Evolutionary conservation across 257 asterid species (phyloP).

Genomic region (Cordia subcordata): DNA sequence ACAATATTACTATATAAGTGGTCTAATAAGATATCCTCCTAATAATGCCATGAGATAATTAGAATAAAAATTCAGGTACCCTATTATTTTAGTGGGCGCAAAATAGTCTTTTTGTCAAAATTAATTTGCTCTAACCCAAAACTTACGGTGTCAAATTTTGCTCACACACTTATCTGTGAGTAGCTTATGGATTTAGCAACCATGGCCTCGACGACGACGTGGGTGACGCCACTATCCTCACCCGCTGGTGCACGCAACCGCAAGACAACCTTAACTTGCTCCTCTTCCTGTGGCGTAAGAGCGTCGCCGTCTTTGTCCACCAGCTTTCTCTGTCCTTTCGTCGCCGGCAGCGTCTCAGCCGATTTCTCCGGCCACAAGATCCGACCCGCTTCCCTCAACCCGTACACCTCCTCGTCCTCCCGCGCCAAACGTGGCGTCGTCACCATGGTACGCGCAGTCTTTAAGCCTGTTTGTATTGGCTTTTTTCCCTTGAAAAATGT

Average conservation of each 20-base stretch:
- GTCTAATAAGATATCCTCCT: too few relatives aligned
- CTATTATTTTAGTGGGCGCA: not conserved
- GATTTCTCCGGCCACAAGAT: slow-evolving; percentile 62
- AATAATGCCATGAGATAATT: too few relatives aligned
- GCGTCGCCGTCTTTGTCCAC: slow-evolving; percentile 37
- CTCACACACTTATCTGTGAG: not conserved
- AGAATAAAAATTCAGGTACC: too few relatives aligned
- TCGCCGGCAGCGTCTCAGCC: slow-evolving; percentile 43
- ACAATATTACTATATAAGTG: too few relatives aligned
- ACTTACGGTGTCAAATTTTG: not conserved
- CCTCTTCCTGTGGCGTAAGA: slow-evolving; percentile 9
- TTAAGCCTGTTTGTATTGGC: too few relatives aligned
- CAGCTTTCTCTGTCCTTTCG: slow-evolving; percentile 47
- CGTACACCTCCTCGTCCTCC: slow-evolving; percentile 28
- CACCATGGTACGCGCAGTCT: too few relatives aligned
- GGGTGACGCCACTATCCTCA: slow-evolving; percentile 25
- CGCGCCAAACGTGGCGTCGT: slow-evolving; percentile 66
- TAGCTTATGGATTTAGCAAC: slow-evolving; percentile 41
- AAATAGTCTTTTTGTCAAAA: not conserved
- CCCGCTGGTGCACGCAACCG: slow-evolving; percentile 12
- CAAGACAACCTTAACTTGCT: slow-evolving; percentile 23
- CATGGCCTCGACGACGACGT: slow-evolving; percentile 55
- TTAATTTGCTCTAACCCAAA: slow-evolving; percentile 1
- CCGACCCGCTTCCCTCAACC: slow-evolving; percentile 60
- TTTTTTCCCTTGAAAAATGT: too few relatives aligned